Percentiles rank a stretch among this genome's conserved stretches.
These are phyloP conservation scores for Tylopilus subfusipes DNA, from an alignment of 768 basidiomycete species.

Conservation along the genomic window DNA sequence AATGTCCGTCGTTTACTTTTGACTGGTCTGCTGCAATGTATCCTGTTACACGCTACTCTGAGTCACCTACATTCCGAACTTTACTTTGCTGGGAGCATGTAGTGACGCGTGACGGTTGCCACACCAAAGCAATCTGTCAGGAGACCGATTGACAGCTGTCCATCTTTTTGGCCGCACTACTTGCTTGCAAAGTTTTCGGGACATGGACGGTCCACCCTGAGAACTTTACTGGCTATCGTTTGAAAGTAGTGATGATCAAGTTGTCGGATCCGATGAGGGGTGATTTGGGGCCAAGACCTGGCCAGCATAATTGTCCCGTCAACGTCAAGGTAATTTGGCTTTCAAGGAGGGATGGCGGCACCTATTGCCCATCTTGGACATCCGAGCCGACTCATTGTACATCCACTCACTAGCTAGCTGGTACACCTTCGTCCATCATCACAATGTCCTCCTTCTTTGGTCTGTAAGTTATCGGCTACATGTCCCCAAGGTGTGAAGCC, in stretches of 20 bases:
- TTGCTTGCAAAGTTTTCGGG: neutral
- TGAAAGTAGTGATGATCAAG: neutral
- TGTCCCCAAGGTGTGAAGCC: conserved; percentile 8
- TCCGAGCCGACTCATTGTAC: conserved; percentile 2
- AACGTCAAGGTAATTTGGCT: neutral
- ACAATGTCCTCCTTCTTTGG: conserved; percentile 87
- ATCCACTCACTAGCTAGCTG: neutral
- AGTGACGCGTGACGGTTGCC: neutral
- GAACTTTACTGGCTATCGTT: neutral
- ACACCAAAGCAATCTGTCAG: neutral
- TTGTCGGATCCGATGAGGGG: neutral
- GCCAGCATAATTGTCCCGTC: neutral
- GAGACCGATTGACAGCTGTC: neutral
- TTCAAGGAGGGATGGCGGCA: neutral
- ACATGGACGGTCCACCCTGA: neutral
- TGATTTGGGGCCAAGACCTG: neutral
- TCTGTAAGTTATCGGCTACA: conserved; percentile 49
- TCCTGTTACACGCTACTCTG: conserved; percentile 13
- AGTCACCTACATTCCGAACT: conserved; percentile 35
- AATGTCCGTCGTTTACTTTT: conserved; percentile 63
- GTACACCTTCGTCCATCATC: conserved; percentile 12
- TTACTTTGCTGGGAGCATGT: neutral
- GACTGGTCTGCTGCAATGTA: conserved; percentile 17
- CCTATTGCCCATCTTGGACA: conserved; percentile 14
- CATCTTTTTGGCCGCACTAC: neutral